Percentiles rank a stretch among this genome's conserved stretches.
phyloP scores from a whole-genome alignment of 1,139 yeast species.

The Yamadazyma diospyri region DNA sequence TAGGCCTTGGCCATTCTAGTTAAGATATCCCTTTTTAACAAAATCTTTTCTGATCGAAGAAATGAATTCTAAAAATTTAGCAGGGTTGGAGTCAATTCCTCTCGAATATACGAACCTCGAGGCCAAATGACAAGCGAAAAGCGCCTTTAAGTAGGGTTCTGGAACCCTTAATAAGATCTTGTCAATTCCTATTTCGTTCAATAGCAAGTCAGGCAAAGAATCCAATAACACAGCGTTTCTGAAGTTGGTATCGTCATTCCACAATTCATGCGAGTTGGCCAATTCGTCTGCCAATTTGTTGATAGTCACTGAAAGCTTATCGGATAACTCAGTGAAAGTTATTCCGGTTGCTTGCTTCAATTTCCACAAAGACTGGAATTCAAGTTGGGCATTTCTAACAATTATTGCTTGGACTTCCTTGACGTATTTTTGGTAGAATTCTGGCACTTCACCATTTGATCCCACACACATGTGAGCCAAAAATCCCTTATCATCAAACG shows the following conservation, averaged over 20 bases:
- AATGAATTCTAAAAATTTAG: conserved; percentile 75
- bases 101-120: conserved; percentile 84
- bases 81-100: conserved; percentile 82
- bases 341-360: conserved; percentile 65
- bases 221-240: conserved; percentile 73
- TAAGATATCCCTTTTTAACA: conserved; percentile 27
- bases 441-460: conserved; percentile 53
- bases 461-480: conserved; percentile 71
- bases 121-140: conserved; percentile 87
- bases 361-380: conserved; percentile 85
- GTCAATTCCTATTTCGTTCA: conserved; percentile 73
- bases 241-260: conserved; percentile 77
- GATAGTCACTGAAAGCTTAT: conserved; percentile 79
- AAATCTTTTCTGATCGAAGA: conserved; percentile 42
- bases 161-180: conserved; percentile 77
- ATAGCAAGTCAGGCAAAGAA: conserved; percentile 75
- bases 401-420: conserved; percentile 75
- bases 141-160: conserved; percentile 79
- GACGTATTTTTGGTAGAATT: conserved; percentile 79
- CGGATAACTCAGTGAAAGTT: conserved; percentile 78
- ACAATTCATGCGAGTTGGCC: conserved; percentile 74
- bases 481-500: conserved; percentile 85
- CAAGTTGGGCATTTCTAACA: conserved; percentile 74
- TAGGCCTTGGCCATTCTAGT: too few relatives aligned
- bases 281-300: conserved; percentile 89